Evolutionary conservation across 2,329 filamentous ascomycete species (phyloP), one percentile per base, ranked within the genome.

Genomic region (Graphium sp.): DNA sequence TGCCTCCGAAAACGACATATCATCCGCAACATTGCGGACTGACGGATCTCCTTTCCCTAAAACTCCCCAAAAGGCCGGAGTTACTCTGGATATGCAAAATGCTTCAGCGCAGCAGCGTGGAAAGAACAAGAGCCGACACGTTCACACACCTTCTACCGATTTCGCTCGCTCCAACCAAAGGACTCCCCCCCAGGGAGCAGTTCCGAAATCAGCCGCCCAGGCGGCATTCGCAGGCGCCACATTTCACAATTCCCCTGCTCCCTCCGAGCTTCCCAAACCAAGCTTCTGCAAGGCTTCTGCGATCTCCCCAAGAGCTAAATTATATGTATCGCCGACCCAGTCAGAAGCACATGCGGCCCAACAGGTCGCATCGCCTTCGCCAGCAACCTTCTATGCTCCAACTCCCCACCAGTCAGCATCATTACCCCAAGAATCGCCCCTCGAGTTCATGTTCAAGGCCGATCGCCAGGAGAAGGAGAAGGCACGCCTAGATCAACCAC

Each of bases 201-300:
- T 52, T 18, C 46, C 56, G 37, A 63, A 61, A 43, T 51, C 62
- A 25, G 49, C 51, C 27, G 50, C 51, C 18, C 53, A 53, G 27
- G 60, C 70, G 34, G 74, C 77, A 25, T 98, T 93, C 53, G 89
- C 89, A 22, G 89, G 87, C 10, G 79, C 87, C 19, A 91, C 84
- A 5, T 98, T 95, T 49, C 85, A 94, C 50, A 81, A 84, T 22
- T 95, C 89, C 7, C 89, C 89, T 13, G 87, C 85, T 2, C 79
- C 89, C 1, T 91, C 84, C 7, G 74, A 83, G 15, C 61, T 98
- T 18, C 89, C 89, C 1, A 78, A 94, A 33, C 89, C 89, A 8
- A 91, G 78, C 44, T 93, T 94, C 49, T 76, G 78, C 17, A 85
- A 78, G 42, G 29, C 22, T 11, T 14, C 16, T n/a, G n/a, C n/a